Evolutionary conservation across 2,329 filamentous ascomycete genomes (phyloP).

Genomic region (Colletotrichum sp.): DNA sequence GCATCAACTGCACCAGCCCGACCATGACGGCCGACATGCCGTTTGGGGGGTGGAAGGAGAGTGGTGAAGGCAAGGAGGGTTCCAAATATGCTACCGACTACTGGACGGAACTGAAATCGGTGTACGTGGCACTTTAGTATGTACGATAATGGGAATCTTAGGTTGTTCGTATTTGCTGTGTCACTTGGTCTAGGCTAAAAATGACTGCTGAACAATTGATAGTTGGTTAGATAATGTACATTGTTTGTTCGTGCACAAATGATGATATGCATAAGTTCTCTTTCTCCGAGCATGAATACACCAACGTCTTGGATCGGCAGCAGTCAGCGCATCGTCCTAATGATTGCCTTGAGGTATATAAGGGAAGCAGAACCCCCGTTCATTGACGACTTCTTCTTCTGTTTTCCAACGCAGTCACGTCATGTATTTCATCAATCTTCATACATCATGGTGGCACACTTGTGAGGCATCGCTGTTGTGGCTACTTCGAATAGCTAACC

Average conservation of each 20-base stretch:
- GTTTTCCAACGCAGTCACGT: not conserved
- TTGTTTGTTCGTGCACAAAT: not conserved
- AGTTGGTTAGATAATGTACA: not conserved
- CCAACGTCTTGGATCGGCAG: not conserved
- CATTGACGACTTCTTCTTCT: not conserved
- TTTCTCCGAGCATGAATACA: not conserved
- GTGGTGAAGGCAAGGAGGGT: not conserved
- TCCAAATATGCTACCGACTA: constrained; percentile 1
- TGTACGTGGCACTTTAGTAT: not conserved
- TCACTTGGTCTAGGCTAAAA: not conserved
- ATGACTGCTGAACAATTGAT: not conserved
- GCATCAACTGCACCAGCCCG: not conserved
- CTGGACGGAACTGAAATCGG: not conserved
- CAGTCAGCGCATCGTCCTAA: too few species aligned
- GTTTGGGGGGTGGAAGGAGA: constrained; percentile 6
- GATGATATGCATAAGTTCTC: not conserved
- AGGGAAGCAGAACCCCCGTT: not conserved
- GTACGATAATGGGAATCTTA: not conserved
- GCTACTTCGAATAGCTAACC: not conserved
- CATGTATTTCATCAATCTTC: not conserved
- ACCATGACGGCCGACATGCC: constrained; percentile 1
- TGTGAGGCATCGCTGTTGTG: not conserved
- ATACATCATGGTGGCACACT: not conserved
- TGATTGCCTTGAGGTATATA: not conserved
- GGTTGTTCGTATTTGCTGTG: not conserved